Evolutionary conservation across 1,139 yeast genomes (phyloP).

Genomic region (Candida buenavistaensis): DNA sequence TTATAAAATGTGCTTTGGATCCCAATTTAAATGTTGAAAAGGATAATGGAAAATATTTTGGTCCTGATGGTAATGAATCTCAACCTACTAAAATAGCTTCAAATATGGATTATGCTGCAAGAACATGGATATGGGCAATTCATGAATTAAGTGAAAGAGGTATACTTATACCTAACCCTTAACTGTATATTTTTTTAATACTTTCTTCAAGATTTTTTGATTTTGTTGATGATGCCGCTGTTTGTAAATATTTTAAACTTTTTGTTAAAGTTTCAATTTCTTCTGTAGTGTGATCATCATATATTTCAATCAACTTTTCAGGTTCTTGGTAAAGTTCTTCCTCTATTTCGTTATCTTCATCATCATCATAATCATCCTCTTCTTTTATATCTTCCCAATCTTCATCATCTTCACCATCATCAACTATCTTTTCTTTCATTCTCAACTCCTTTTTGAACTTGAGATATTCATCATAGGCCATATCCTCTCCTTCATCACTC

Average conservation of each 20-base stretch:
- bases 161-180: slow-evolving; percentile 21
- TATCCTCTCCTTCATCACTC: slow-evolving; percentile 18
- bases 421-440: slow-evolving; percentile 8
- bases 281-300: slow-evolving; percentile 5
- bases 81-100: slow-evolving; percentile 59
- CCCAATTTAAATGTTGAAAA: slow-evolving; percentile 46
- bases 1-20: slow-evolving; percentile 64
- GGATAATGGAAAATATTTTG: slow-evolving; percentile 72
- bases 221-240: slow-evolving; percentile 2
- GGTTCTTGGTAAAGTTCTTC: slow-evolving; percentile 10
- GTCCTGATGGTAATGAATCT: slow-evolving; percentile 57
- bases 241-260: slow-evolving; percentile 9
- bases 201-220: slow-evolving; percentile 11
- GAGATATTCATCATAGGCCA: slow-evolving; percentile 15
- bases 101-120: slow-evolving; percentile 61
- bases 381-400: slow-evolving; percentile 5
- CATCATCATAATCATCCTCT: slow-evolving; percentile 11
- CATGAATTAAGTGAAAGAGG: slow-evolving; percentile 55
- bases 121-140: slow-evolving; percentile 86
- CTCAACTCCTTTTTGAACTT: slow-evolving; percentile 12
- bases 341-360: slow-evolving; percentile 11
- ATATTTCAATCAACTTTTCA: slow-evolving; percentile 9
- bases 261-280: slow-evolving; percentile 10
- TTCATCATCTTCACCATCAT: slow-evolving; percentile 8
- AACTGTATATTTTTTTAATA: slow-evolving; percentile 6